These are phyloP conservation scores for Wickerhamomyces alni DNA, from an alignment of 805 yeast species.

Conservation along the genomic window DNA sequence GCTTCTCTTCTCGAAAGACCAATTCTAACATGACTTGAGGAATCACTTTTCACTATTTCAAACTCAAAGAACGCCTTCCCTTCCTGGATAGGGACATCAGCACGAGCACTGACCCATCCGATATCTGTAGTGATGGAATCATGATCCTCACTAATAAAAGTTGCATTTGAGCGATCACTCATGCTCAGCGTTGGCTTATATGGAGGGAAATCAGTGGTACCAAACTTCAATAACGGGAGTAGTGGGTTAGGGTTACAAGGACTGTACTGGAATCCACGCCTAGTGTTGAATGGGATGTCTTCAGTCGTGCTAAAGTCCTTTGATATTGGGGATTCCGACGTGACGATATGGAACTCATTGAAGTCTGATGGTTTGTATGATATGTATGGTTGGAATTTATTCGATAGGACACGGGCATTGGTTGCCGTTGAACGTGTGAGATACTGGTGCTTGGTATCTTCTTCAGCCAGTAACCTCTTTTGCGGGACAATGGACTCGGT, in stretches of 20 bases:
- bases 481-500: constrained; percentile 3
- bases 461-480: constrained; percentile 3
- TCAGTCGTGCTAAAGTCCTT: constrained; percentile 42
- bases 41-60: constrained; percentile 39
- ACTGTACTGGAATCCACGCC: constrained; percentile 73
- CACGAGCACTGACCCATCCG: constrained; percentile 79
- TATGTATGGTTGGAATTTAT: constrained; percentile 20
- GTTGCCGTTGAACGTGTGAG: constrained; percentile 2
- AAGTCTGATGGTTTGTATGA: constrained; percentile 19
- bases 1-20: constrained; percentile 88
- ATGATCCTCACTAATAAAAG: constrained; percentile 34
- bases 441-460: not conserved
- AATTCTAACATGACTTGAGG: constrained; percentile 58
- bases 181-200: constrained; percentile 48
- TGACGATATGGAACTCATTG: constrained; percentile 9
- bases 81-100: constrained; percentile 69
- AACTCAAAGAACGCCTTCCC: constrained; percentile 82
- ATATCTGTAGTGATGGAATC: constrained; percentile 46
- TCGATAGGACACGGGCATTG: constrained; percentile 2
- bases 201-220: constrained; percentile 73
- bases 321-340: not conserved
- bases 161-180: constrained; percentile 65
- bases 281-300: constrained; percentile 70
- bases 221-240: constrained; percentile 52
- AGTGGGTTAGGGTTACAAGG: constrained; percentile 69